phyloP scores from a whole-genome alignment of 306 rosid species.

The Calophaca sinica region DNA sequence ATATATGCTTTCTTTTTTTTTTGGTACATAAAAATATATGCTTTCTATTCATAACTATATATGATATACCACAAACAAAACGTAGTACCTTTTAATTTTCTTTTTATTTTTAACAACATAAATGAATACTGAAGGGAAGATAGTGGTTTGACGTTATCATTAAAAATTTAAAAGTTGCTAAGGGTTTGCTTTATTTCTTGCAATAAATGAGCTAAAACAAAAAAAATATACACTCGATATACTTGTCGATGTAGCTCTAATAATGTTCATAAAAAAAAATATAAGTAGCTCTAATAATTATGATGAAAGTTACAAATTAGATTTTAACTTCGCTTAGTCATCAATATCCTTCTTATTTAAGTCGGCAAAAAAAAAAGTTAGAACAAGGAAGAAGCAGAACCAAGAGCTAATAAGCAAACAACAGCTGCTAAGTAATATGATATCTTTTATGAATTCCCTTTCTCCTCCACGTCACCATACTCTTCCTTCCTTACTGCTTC shows the following conservation, averaged over 20 bases:
- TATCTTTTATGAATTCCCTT: constrained; percentile 16
- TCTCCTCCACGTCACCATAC: not conserved
- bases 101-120: no score
- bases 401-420: constrained; percentile 8
- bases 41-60: no score
- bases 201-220: constrained; percentile 4
- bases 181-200: not conserved
- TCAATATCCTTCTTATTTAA: not conserved
- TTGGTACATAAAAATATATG: no score
- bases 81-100: no score
- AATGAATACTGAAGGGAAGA: no score
- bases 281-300: no score
- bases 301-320: not conserved
- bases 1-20: no score
- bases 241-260: not conserved
- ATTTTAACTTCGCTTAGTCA: not conserved
- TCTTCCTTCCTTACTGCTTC: constrained; percentile 15
- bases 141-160: no score
- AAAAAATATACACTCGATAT: not conserved
- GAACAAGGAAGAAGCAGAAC: not conserved
- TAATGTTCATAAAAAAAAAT: no score
- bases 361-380: no score
- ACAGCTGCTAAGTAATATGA: constrained; percentile 31
- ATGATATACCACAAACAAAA: no score
- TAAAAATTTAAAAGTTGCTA: no score